A percentile compares a stretch with the other conserved stretches of the same genome.
These are phyloP conservation scores for Suhomyces canberraensis DNA, from an alignment of 805 yeast genomes.

Conservation along the genomic window DNA sequence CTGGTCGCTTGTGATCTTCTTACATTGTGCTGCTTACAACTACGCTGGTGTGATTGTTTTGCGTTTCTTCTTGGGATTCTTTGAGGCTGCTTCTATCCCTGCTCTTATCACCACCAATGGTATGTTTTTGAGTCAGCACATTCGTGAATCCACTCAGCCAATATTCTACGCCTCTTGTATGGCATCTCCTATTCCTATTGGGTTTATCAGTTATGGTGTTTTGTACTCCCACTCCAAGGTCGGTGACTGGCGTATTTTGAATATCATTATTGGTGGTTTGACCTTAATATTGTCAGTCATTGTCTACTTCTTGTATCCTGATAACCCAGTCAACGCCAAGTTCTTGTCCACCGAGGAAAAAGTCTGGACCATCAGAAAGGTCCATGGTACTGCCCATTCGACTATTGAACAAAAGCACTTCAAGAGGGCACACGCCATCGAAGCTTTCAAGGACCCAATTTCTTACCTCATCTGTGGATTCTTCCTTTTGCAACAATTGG, in stretches of 20 bases:
- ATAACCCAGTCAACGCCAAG: conserved; percentile 52
- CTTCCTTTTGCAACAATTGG: conserved; percentile 45
- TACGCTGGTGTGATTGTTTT: conserved; percentile 46
- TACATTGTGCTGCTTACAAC: conserved; percentile 44
- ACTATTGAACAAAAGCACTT: conserved; percentile 41
- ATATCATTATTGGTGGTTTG: conserved; percentile 54
- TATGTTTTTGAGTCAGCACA: conserved; percentile 45
- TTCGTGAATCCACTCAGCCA: conserved; percentile 51
- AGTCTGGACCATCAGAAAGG: conserved; percentile 43
- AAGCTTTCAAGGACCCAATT: conserved; percentile 44
- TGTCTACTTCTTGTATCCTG: conserved; percentile 45
- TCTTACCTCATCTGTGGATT: conserved; percentile 24
- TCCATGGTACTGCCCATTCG: conserved; percentile 31
- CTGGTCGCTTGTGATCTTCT: conserved; percentile 48
- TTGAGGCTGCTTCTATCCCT: conserved; percentile 24
- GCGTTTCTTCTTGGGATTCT: conserved; percentile 50
- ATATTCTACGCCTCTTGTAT: conserved; percentile 50
- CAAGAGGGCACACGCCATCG: conserved; percentile 48
- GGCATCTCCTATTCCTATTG: conserved; percentile 51
- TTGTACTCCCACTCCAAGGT: conserved; percentile 20
- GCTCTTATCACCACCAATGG: conserved; percentile 44
- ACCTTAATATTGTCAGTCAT: conserved; percentile 32
- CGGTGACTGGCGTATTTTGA: conserved; percentile 51
- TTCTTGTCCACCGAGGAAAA: conserved; percentile 49
- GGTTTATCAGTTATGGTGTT: conserved; percentile 45